Percentiles rank a stretch among this genome's conserved stretches.
Conservation (phyloP, 2,329 filamentous ascomycete genomes). For the Ascocoryne sarcoides region DNA sequence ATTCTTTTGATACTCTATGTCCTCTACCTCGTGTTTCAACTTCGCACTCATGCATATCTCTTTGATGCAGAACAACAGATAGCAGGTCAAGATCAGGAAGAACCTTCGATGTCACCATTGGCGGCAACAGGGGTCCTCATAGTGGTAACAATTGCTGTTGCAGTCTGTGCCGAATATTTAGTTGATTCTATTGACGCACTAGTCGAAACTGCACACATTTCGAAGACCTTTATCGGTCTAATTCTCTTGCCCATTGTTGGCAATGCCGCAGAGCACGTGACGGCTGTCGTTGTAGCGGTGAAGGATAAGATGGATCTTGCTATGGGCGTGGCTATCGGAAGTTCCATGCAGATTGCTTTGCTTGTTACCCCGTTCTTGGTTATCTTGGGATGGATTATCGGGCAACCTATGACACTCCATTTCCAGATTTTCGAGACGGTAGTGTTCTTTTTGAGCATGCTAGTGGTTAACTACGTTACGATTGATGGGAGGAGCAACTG, state of each 20-base stretch:
- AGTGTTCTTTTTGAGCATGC: conserved; percentile 64
- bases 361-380: conserved; percentile 75
- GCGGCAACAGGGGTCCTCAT: conserved; percentile 48
- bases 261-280: conserved; percentile 75
- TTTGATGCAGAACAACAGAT: conserved; percentile 48
- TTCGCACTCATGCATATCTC: conserved; percentile 63
- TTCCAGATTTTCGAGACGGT: conserved; percentile 77
- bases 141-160: conserved; percentile 59
- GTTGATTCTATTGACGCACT: conserved; percentile 68
- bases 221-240: conserved; percentile 72
- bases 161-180: conserved; percentile 67
- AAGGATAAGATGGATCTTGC: conserved; percentile 70
- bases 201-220: conserved; percentile 61
- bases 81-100: conserved; percentile 17
- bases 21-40: conserved; percentile 70
- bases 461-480: conserved; percentile 68
- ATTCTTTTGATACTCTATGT: conserved; percentile 68
- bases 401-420: conserved; percentile 61
- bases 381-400: conserved; percentile 68
- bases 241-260: conserved; percentile 74
- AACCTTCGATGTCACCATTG: conserved; percentile 17
- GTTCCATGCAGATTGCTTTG: conserved; percentile 73
- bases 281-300: conserved; percentile 68
- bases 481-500: conserved; percentile 81
- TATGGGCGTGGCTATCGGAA: conserved; percentile 74